A percentile compares a stretch with the other conserved stretches of the same genome.
Conservation (phyloP, 192 early-diverging fungal genomes). For the Linnemannia schmuckeri region DNA sequence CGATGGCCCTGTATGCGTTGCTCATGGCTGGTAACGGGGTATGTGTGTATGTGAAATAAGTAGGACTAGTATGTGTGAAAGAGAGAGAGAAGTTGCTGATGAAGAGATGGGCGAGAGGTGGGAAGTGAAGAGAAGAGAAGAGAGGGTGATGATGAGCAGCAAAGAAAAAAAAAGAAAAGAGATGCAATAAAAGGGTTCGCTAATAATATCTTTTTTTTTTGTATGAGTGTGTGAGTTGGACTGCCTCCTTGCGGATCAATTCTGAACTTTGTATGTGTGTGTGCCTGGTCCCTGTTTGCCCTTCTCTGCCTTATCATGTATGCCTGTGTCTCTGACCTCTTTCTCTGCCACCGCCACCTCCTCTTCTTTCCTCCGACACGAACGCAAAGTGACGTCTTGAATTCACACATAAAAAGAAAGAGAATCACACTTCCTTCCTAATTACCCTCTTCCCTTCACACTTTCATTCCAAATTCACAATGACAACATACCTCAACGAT, state of each 20-base stretch:
- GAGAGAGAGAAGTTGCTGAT: not conserved
- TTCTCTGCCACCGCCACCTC: not conserved
- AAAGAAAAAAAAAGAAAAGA: not conserved
- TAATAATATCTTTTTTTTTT: not conserved
- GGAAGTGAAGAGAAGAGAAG: not conserved
- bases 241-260: not conserved
- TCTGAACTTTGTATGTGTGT: not conserved
- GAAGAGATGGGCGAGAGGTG: not conserved
- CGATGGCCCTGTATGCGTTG: conserved; percentile 50
- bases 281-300: not conserved
- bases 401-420: not conserved
- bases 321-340: too few species aligned
- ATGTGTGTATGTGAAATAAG: not conserved
- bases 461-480: conserved; percentile 1
- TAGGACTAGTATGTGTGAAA: not conserved
- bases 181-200: not conserved
- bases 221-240: not conserved
- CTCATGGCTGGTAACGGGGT: conserved; percentile 12
- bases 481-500: conserved; percentile 1
- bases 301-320: too few species aligned
- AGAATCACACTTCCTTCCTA: not conserved
- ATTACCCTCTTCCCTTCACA: not conserved
- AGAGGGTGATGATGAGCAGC: conserved; percentile 5
- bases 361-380: not conserved
- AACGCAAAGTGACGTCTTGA: conserved; percentile 13